Evolutionary conservation across 192 early-diverging fungal species (phyloP).

Genomic region (Coemansia javaensis): DNA sequence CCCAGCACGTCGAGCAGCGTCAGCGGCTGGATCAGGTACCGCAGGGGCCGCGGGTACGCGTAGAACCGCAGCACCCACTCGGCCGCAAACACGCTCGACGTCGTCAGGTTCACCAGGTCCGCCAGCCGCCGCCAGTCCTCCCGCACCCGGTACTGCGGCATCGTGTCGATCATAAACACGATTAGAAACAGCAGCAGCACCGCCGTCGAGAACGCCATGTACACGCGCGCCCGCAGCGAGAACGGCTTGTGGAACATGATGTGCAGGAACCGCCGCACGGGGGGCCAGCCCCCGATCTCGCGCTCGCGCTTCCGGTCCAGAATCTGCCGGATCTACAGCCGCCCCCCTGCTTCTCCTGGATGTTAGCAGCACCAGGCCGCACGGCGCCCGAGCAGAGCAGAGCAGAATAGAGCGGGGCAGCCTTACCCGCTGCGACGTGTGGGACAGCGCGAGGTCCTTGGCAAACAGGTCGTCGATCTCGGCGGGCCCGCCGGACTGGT

Average conservation of each 20-base stretch:
- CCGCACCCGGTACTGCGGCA: conserved; percentile 39
- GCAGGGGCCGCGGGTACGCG: conserved; percentile 9
- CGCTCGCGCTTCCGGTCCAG: conserved; percentile 28
- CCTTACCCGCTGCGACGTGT: conserved; percentile 10
- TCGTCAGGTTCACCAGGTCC: conserved; percentile 25
- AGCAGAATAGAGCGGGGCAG: no score
- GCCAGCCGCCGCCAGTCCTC: conserved; percentile 31
- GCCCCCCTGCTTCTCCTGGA: neutral
- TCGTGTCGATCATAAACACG: conserved; percentile 49
- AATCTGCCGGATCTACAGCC: conserved; percentile 32
- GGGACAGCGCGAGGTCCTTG: conserved; percentile 4
- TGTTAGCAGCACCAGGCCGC: no score
- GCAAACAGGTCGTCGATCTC: conserved; percentile 21
- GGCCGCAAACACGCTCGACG: conserved; percentile 32
- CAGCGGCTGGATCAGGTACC: conserved; percentile 37
- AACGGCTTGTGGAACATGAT: conserved; percentile 43
- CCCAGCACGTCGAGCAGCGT: conserved; percentile 31
- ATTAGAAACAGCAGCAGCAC: conserved; percentile 46
- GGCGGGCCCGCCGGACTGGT: neutral
- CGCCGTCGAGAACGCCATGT: conserved; percentile 32
- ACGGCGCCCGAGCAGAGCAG: no score
- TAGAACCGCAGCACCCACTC: conserved; percentile 46
- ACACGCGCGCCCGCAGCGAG: conserved; percentile 36
- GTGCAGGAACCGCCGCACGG: conserved; percentile 22
- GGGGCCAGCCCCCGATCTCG: conserved; percentile 27